phyloP scores from a whole-genome alignment of 1,284 basidiomycete species.

The Agaricales sp. region DNA sequence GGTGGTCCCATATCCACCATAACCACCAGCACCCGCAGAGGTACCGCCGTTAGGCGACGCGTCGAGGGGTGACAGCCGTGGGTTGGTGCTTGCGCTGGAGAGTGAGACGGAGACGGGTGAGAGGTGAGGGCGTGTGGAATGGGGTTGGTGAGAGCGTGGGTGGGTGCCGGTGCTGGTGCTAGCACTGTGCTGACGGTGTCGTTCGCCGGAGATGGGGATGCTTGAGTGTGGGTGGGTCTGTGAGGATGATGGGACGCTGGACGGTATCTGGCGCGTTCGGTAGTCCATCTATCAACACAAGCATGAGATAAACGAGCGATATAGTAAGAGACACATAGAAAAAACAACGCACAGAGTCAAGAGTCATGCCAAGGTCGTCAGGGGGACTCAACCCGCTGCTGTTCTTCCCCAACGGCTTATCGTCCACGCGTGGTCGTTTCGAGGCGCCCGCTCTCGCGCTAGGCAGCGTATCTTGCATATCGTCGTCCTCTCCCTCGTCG shows the following conservation, averaged over 20 bases:
- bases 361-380: neutral
- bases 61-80: neutral
- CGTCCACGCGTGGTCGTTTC: neutral
- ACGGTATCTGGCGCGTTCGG: neutral
- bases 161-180: too few relatives aligned
- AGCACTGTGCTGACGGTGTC: neutral
- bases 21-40: too few relatives aligned
- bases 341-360: neutral
- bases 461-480: conserved; percentile 6
- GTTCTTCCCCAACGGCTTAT: neutral
- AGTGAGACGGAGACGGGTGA: neutral
- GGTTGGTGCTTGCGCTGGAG: neutral
- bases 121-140: neutral
- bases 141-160: neutral
- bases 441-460: neutral
- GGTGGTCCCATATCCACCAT: neutral
- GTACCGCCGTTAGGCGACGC: too few relatives aligned
- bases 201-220: neutral
- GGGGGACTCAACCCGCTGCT: neutral
- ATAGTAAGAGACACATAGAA: neutral
- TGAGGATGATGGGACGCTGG: neutral
- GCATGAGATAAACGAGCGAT: too few relatives aligned
- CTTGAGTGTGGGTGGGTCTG: neutral
- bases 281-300: neutral
- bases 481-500: conserved; percentile 25